Evolutionary conservation across 1,284 basidiomycete species (phyloP).

Genomic region (Moniliophthora roreri): DNA sequence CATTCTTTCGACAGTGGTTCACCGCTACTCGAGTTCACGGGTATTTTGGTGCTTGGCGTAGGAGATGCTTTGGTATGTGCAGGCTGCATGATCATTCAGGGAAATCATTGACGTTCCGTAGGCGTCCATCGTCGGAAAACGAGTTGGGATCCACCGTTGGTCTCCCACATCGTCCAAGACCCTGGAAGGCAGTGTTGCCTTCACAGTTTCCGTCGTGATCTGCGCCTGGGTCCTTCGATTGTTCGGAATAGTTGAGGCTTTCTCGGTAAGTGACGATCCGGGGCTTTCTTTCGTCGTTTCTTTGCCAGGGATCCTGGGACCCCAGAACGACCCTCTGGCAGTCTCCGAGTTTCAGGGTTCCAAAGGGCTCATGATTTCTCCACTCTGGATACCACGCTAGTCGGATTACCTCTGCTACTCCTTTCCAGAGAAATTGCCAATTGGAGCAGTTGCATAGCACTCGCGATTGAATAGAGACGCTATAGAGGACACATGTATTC

Average conservation of each 20-base stretch:
- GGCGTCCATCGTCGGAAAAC: slow-evolving; percentile 92
- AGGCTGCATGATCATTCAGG: too few species aligned
- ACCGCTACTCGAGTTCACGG: slow-evolving; percentile 81
- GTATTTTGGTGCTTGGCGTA: slow-evolving; percentile 87
- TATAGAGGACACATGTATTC: too few species aligned
- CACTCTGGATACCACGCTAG: too few species aligned
- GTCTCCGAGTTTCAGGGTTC: neutral
- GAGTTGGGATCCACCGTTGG: slow-evolving; percentile 82
- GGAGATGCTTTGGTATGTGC: slow-evolving; percentile 89
- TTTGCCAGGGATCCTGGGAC: slow-evolving; percentile 8
- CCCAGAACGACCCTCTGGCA: slow-evolving; percentile 3
- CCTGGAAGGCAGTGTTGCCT: slow-evolving; percentile 87
- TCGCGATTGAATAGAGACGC: too few species aligned
- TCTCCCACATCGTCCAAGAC: slow-evolving; percentile 85
- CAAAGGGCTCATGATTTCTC: too few species aligned
- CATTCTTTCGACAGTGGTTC: slow-evolving; percentile 49
- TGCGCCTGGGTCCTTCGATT: slow-evolving; percentile 73
- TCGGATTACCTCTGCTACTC: neutral
- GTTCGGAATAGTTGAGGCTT: slow-evolving; percentile 66
- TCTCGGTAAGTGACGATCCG: slow-evolving; percentile 60
- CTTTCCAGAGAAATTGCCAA: neutral
- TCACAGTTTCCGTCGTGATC: slow-evolving; percentile 69
- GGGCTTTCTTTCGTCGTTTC: slow-evolving; percentile 9
- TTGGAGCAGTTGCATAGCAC: too few species aligned
- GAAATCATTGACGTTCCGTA: slow-evolving; percentile 28